Evolutionary conservation across 2,329 filamentous ascomycete genomes (phyloP).

Genomic region (Ophiostoma piceae): DNA sequence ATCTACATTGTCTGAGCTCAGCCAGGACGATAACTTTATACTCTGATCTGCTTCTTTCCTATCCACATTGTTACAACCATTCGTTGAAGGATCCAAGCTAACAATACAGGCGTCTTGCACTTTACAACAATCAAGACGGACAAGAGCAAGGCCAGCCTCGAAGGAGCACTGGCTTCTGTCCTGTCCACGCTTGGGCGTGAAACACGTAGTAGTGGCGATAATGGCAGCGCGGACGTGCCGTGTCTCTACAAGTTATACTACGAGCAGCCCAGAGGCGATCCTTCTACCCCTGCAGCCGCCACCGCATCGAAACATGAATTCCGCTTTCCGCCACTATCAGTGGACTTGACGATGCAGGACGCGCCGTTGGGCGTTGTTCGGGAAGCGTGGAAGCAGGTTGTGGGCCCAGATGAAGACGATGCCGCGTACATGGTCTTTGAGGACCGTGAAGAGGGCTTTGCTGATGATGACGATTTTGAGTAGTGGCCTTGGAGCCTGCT

Average conservation of each 20-base stretch:
- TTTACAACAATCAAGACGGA: slow-evolving; percentile 38
- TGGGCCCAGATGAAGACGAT: slow-evolving; percentile 42
- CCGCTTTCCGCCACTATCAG: slow-evolving; percentile 52
- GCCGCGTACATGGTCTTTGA: slow-evolving; percentile 69
- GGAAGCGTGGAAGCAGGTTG: slow-evolving; percentile 62
- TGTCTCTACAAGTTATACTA: slow-evolving; percentile 52
- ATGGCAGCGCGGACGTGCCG: neutral
- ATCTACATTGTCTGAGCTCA: slow-evolving; percentile 99
- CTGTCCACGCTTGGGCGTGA: slow-evolving; percentile 31
- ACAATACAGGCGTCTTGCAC: slow-evolving; percentile 36
- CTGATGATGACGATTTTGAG: slow-evolving; percentile 39
- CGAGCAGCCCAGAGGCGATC: slow-evolving; percentile 42
- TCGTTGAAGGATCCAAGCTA: neutral
- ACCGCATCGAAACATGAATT: slow-evolving; percentile 36
- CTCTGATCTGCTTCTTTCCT: slow-evolving; percentile 29
- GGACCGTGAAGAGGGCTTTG: slow-evolving; percentile 61
- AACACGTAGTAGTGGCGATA: slow-evolving; percentile 22
- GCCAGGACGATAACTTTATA: slow-evolving; percentile 68
- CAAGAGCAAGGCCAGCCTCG: slow-evolving; percentile 38
- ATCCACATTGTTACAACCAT: slow-evolving; percentile 16
- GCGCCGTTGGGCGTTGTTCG: slow-evolving; percentile 60
- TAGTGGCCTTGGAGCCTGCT: slow-evolving; percentile 4
- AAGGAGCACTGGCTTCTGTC: slow-evolving; percentile 40
- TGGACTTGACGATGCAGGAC: slow-evolving; percentile 73
- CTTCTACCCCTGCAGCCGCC: neutral